Evolutionary conservation across 345 rosid genomes (phyloP).

Genomic region (Populus davidiana): DNA sequence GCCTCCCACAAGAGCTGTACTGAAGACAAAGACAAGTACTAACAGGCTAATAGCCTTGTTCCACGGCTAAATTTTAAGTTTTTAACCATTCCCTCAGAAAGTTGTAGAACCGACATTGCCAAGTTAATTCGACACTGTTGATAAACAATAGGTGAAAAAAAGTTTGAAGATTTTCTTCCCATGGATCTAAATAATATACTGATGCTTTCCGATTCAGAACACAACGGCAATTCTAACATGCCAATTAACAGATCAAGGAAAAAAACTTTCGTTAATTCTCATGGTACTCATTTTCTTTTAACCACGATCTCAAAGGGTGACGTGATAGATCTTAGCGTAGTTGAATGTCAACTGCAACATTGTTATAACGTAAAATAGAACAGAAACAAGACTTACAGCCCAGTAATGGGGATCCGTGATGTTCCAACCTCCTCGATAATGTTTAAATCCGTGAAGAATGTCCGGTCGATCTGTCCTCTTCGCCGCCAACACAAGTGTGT

Average conservation of each 20-base stretch:
- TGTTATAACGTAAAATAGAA: background rate
- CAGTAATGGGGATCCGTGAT: conserved; percentile 84
- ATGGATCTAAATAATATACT: too few species aligned
- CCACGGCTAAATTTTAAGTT: background rate
- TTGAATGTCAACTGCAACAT: too few species aligned
- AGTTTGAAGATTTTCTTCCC: background rate
- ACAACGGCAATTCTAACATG: too few species aligned
- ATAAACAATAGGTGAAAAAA: background rate
- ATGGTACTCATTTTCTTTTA: too few species aligned
- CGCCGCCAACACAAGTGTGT: conserved; percentile 61
- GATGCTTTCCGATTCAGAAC: too few species aligned
- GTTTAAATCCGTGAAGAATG: conserved; percentile 62
- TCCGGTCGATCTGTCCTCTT: conserved; percentile 85
- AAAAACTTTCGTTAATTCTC: too few species aligned
- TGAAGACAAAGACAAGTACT: background rate
- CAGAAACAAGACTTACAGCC: conserved; percentile 58
- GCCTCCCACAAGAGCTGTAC: background rate
- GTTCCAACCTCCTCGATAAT: conserved; percentile 79
- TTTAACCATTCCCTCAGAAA: too few species aligned
- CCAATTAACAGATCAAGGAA: too few species aligned
- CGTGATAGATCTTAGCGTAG: too few species aligned
- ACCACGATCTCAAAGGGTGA: too few species aligned
- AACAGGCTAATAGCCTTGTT: background rate
- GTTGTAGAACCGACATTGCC: background rate
- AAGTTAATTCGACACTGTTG: background rate